A percentile compares a stretch with the other conserved stretches of the same genome.
These are phyloP conservation scores for Paspalum notatum DNA, from an alignment of 176 grass and related monocot species.

Conservation along the genomic window DNA sequence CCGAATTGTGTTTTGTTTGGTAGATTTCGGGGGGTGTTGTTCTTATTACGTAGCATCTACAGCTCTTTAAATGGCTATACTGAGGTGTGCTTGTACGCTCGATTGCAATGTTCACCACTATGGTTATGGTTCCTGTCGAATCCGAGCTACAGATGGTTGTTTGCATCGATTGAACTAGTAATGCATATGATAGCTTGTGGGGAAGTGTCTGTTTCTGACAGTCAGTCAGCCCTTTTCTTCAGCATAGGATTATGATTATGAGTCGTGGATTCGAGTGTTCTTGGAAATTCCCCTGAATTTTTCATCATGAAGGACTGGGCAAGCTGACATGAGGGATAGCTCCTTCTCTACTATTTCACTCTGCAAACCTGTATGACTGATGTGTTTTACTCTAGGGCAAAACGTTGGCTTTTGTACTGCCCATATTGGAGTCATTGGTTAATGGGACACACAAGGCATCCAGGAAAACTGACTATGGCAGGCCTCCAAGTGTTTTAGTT, in stretches of 20 bases:
- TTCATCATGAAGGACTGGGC: neutral
- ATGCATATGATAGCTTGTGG: neutral
- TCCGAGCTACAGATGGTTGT: neutral
- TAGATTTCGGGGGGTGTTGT: neutral
- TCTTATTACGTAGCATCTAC: neutral
- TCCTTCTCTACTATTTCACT: neutral
- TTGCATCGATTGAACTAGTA: neutral
- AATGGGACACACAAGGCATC: constrained; percentile 73
- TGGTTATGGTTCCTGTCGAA: neutral
- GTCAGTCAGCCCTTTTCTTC: neutral
- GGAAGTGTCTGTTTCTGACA: neutral
- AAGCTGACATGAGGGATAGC: neutral
- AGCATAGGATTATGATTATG: neutral
- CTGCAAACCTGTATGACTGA: neutral
- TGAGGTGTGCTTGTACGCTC: neutral
- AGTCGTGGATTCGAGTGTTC: neutral
- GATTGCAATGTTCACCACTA: neutral
- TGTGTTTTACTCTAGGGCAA: constrained; percentile 65
- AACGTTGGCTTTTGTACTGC: constrained; percentile 95
- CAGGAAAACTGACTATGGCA: constrained; percentile 61
- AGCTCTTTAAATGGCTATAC: neutral
- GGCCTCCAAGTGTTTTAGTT: constrained; percentile 78
- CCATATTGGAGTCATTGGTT: constrained; percentile 89
- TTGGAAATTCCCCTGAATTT: neutral
- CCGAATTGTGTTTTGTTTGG: neutral